Conservation (phyloP, 176 grass and related monocot genomes). For the Triticum timopheevii region DNA sequence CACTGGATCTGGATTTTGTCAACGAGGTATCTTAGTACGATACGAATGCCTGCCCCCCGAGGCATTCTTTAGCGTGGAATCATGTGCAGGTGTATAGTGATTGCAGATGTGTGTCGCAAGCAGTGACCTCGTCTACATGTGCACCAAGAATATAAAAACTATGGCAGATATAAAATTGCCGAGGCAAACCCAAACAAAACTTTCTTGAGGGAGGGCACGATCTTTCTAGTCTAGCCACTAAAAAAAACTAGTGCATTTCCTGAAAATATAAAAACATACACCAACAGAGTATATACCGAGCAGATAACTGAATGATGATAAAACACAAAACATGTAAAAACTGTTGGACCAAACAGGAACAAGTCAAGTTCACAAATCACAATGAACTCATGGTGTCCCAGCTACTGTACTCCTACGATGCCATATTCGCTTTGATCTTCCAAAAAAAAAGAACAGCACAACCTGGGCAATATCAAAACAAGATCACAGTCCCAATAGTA, state of each 20-base stretch:
- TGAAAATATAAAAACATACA: background rate
- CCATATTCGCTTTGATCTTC: slow-evolving; percentile 19
- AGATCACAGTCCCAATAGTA: background rate
- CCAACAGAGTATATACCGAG: background rate
- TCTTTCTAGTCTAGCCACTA: background rate
- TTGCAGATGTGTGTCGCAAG: background rate
- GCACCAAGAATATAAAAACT: background rate
- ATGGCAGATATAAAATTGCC: background rate
- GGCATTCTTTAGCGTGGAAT: background rate
- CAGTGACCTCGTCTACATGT: background rate
- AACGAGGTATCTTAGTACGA: background rate
- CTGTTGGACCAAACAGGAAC: background rate
- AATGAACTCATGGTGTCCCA: background rate
- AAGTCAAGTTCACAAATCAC: background rate
- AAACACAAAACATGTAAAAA: background rate
- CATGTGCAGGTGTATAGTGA: background rate
- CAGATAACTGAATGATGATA: background rate
- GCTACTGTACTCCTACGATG: background rate
- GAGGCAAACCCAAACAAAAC: background rate
- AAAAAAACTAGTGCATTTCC: no score
- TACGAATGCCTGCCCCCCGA: background rate
- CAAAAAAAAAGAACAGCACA: background rate
- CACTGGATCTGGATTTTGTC: background rate
- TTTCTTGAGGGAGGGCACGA: background rate
- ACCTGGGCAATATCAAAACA: background rate